Evolutionary conservation across 208 protist species (phyloP), one percentile per base, ranked within the genome.

Genomic region (Crithidia thermophila): DNA sequence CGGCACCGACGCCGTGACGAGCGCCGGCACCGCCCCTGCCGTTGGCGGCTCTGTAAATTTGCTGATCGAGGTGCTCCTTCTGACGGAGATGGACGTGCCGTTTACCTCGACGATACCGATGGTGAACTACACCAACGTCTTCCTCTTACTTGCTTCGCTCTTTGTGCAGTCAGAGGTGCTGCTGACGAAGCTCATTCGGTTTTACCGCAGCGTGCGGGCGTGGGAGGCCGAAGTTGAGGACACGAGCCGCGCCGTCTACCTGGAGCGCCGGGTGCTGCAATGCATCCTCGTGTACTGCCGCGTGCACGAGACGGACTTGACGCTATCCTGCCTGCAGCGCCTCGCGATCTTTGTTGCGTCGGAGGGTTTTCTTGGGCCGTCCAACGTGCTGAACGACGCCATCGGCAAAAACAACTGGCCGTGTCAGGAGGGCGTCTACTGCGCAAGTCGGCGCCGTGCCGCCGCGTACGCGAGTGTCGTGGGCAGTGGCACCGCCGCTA

Each of bases 51-150:
- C 82, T 4, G 50, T 89, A 3, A 81, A 87, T 42, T 57, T 82
- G 20, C 73, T 93, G 6, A 70, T 90, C 30, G 84, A 90, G 56
- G 72, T 88, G 30, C 70, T 90, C 7, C 67, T 87, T 52, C 36
- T 88, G 43, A 73, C 72, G 13, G 84, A 93, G 69, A 63, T 67
- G 27, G 84, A 89, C 47, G 49, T 67, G 11, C 84, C 83, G 14
- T 90, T 84, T 56, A 79, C 72, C 10, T 72, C 52, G 39, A 81
- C 76, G 25, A 79, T 90, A 20, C 81, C 87, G 0, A 53, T 67
- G 16, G 65, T 74, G 37, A 88, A 84, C 71, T 88, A 81, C 72
- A 93, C 83, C 13, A 87, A 85, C 53, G 66, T 82, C 10, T 90
- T 93, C 46, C 77, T 88, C 37, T 61, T 86, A 18, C 62, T 89